Conservation (phyloP, 148 eudicot species). For the Amaranthus cruentus region DNA sequence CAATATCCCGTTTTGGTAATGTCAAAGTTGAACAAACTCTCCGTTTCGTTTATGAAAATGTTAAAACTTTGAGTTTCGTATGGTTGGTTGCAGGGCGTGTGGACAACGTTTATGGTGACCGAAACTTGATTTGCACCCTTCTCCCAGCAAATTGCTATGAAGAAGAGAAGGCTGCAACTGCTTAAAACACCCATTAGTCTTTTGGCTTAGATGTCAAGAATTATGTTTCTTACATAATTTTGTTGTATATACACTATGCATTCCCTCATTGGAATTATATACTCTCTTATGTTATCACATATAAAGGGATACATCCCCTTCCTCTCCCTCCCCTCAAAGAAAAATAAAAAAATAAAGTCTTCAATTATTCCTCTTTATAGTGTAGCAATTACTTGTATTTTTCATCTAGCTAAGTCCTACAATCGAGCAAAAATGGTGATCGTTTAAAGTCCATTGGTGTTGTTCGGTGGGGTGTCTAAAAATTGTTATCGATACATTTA, state of each 20-base stretch:
- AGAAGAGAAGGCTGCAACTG: conserved; percentile 83
- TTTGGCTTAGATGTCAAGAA: conserved; percentile 4
- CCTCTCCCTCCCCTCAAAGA: neutral
- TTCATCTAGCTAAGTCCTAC: neutral
- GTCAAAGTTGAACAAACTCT: neutral
- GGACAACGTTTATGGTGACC: conserved; percentile 95
- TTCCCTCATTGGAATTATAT: conserved; percentile 2
- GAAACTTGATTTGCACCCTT: conserved; percentile 93
- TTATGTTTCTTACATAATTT: conserved; percentile 11
- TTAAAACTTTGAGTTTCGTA: neutral
- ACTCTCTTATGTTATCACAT: neutral
- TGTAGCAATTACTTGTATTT: neutral
- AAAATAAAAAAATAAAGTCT: conserved; percentile 3
- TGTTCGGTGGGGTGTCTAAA: too few species aligned
- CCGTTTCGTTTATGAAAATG: neutral
- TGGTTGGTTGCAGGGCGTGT: conserved; percentile 57
- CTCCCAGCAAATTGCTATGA: conserved; percentile 63
- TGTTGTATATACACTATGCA: conserved; percentile 27
- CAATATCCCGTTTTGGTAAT: neutral
- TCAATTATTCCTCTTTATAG: conserved; percentile 10
- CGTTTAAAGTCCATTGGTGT: too few species aligned
- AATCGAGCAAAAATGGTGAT: too few species aligned
- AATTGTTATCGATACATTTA: too few species aligned
- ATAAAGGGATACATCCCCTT: conserved; percentile 18
- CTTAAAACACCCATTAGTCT: conserved; percentile 29